phyloP scores from a whole-genome alignment of 2,329 filamentous ascomycete genomes.

The Nigrospora sphaerica region DNA sequence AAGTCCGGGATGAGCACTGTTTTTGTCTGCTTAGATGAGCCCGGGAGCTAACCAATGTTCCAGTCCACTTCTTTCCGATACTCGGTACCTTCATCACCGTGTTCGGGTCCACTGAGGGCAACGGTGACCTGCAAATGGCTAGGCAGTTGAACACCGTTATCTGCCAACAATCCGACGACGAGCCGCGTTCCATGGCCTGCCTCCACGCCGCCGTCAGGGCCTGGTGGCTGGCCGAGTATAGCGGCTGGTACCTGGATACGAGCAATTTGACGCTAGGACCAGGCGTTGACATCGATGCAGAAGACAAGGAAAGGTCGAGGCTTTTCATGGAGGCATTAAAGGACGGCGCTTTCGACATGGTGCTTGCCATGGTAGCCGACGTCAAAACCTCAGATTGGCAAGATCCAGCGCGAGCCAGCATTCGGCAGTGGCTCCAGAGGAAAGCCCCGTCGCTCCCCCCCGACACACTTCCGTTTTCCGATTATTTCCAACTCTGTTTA shows the following conservation, averaged over 20 bases:
- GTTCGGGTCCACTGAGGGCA: conserved; percentile 72
- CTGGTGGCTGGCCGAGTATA: conserved; percentile 92
- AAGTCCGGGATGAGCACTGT: background rate
- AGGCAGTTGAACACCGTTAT: conserved; percentile 64
- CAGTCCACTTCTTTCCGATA: conserved; percentile 77
- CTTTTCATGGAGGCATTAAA: conserved; percentile 71
- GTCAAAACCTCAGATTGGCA: conserved; percentile 78
- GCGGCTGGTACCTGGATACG: conserved; percentile 77
- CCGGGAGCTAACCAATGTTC: background rate
- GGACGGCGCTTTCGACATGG: conserved; percentile 87
- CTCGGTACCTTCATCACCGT: conserved; percentile 69
- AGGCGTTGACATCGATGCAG: conserved; percentile 59
- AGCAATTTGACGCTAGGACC: conserved; percentile 51
- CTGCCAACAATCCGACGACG: conserved; percentile 57
- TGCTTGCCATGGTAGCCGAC: conserved; percentile 78
- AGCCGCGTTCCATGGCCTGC: conserved; percentile 65
- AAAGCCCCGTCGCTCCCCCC: conserved; percentile 64
- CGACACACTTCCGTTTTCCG: conserved; percentile 62
- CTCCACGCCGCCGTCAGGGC: conserved; percentile 72
- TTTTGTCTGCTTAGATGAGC: too few species aligned
- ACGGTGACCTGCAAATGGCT: conserved; percentile 59
- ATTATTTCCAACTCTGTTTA: conserved; percentile 63
- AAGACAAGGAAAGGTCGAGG: conserved; percentile 64
- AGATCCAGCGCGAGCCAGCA: conserved; percentile 74
- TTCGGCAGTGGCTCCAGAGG: conserved; percentile 76